These are phyloP conservation scores for Cornus florida DNA, from an alignment of 148 eudicot genomes.

Conservation along the genomic window DNA sequence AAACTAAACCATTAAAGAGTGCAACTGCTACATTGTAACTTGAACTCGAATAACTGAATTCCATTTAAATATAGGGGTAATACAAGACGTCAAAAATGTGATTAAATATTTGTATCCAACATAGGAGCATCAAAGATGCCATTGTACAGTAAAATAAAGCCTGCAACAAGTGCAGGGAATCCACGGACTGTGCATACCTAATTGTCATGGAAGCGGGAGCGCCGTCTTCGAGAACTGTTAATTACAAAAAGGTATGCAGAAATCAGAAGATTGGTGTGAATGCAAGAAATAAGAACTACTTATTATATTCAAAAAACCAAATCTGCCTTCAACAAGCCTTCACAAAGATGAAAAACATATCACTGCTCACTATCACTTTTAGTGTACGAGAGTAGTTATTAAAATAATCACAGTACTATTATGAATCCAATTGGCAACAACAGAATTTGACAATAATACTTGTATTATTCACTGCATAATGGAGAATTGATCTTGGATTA, in stretches of 20 bases:
- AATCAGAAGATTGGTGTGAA: background rate
- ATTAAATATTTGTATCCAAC: background rate
- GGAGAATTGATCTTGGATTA: background rate
- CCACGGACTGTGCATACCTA: slow-evolving; percentile 41
- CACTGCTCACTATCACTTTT: background rate
- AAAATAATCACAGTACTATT: background rate
- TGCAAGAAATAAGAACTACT: background rate
- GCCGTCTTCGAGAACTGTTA: slow-evolving; percentile 79
- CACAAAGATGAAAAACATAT: background rate
- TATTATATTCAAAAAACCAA: background rate
- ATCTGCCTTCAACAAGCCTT: background rate
- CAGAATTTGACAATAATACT: background rate
- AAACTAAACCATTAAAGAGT: background rate
- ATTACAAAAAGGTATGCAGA: slow-evolving; percentile 2
- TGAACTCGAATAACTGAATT: background rate
- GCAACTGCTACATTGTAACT: background rate
- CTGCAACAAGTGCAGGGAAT: background rate
- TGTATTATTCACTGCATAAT: background rate
- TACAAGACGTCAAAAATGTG: background rate
- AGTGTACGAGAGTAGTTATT: background rate
- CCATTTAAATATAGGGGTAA: background rate
- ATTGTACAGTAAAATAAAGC: background rate
- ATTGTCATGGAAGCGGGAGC: slow-evolving; percentile 71
- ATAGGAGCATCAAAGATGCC: background rate
- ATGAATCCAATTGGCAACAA: background rate